Base-by-base conservation (phyloP, 192 early-diverging fungal species). In the Coemansia sp. region DNA sequence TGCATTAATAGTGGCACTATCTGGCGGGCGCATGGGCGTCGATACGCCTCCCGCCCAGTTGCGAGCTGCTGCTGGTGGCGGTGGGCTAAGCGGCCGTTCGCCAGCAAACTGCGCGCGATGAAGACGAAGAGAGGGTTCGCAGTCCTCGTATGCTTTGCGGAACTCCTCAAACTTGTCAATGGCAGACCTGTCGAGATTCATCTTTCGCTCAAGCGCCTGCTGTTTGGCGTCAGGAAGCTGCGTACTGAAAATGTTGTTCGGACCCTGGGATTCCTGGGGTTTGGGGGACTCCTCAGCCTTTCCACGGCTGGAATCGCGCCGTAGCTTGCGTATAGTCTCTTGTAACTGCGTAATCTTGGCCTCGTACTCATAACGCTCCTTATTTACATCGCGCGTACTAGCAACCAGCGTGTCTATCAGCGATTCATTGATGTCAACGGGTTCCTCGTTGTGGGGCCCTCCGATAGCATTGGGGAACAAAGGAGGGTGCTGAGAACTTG, bases 131-230 rank as follows among this genome's bases (percentile, higher is more conserved):
- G 74, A 77, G 23, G 71, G 71, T 65, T 76, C 75, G 40, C 71
- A 76, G 41, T 82, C 79, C 19, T 82, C 75, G 32, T 76, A 76
- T 11, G 71, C 67, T 29, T 66, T 76, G 14, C 68, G 64, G 54
- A 77, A 82, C 62, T 73, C 74, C 19, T 77, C 75, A 69, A 77
- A 82, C 69, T 59, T 70, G 46, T 74, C 71, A 4, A 82, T 53
- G 9, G 79, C 79, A 19, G 49, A 62, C 41, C 55, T 55, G 40
- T 81, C 78, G 11, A 72, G 53, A 32, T 68, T 32, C 9, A 59
- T 33, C 2, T 43, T 43, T 20, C 50, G 68, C 61, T 69, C 75
- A 43, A 53, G 23, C 22, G 61, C 62, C 58, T 59, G 53, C 55
- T 71, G 62, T 41, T 65, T 67, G 6, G 70, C 71, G 1, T 38